phyloP scores from a whole-genome alignment of 306 rosid species.

The Quercus bicolor region DNA sequence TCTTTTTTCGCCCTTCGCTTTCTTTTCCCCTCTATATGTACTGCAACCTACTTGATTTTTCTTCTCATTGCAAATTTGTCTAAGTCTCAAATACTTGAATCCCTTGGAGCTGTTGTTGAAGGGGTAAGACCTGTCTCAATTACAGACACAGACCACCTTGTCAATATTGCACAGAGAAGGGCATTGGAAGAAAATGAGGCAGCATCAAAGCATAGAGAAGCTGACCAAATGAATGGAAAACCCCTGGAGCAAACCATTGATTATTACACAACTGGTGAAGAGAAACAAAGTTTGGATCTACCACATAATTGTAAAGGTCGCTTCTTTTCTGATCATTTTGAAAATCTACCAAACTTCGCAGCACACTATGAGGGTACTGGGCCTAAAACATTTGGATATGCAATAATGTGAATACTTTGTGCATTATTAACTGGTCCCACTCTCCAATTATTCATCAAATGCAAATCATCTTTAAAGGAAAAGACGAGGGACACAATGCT shows the following conservation, averaged over 20 bases:
- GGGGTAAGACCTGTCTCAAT: conserved; percentile 92
- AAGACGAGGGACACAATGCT: no score
- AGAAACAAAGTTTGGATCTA: conserved; percentile 23
- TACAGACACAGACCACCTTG: conserved; percentile 77
- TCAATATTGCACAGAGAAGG: conserved; percentile 75
- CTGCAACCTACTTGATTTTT: not conserved
- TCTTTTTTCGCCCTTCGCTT: not conserved
- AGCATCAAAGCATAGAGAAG: conserved; percentile 32
- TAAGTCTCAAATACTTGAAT: conserved; percentile 82
- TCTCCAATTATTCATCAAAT: no score
- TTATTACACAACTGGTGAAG: conserved; percentile 25
- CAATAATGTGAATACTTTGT: no score
- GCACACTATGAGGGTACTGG: conserved; percentile 90
- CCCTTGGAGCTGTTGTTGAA: conserved; percentile 87
- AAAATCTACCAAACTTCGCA: conserved; percentile 78
- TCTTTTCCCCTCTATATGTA: not conserved
- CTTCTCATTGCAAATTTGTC: conserved; percentile 9
- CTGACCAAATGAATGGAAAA: conserved; percentile 31
- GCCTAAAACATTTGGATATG: conserved; percentile 21
- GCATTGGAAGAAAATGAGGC: conserved; percentile 76
- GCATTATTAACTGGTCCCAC: no score
- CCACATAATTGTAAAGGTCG: conserved; percentile 55
- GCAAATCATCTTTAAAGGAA: no score
- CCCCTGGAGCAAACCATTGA: conserved; percentile 32
- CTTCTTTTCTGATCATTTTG: conserved; percentile 89